Base-by-base conservation (phyloP, 441 rosid species). In the Arabidopsis hybrid region DNA sequence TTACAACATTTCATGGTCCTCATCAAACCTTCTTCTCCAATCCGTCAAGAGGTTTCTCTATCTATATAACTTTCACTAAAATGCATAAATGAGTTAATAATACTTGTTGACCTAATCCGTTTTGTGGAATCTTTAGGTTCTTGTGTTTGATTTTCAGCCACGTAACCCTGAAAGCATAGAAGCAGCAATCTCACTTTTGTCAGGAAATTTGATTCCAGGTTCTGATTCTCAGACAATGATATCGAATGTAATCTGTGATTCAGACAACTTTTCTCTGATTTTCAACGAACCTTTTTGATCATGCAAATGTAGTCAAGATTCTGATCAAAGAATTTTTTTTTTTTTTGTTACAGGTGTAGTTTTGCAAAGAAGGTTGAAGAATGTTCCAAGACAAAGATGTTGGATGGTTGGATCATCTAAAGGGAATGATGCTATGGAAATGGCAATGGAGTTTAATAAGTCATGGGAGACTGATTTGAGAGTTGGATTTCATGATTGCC, bases 131-230 rank as follows among this genome's bases (percentile, higher is more conserved):
- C 29, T 73, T 55, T 10, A 91, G 95, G 85, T 70, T 3, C 10
- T 65, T 40, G 94, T 83, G 68, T 91, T 82, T 52, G 91, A 89
- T 86, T 93, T 89, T 75, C 97, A 91, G 82, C 97, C 95, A 7
- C 75, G 77, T 67, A 89, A 91, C 53, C 95, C 97, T 36, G 94
- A 88, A 75, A 80, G 84, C 69, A 59, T 86, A 72, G 81, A 42
- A 47, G 81, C 89, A 47, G 93, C 90, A 8, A 65, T 93, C 45
- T 89, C 86, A 43, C 84, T 81, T 66, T 18, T 91, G 56, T 86
- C 88, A 12, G 85, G 93, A 16, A 78, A 81, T 86, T 68, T 84
- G 38, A 63, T 86, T 18, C 85, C 93, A 62, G 97, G 98, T 60
- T 75, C 73, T 43, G 63, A 81, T 86, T 75, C 73, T 16, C 42